phyloP scores from a whole-genome alignment of 352 stramenopile species.

The Globisporangium abappressorium region DNA sequence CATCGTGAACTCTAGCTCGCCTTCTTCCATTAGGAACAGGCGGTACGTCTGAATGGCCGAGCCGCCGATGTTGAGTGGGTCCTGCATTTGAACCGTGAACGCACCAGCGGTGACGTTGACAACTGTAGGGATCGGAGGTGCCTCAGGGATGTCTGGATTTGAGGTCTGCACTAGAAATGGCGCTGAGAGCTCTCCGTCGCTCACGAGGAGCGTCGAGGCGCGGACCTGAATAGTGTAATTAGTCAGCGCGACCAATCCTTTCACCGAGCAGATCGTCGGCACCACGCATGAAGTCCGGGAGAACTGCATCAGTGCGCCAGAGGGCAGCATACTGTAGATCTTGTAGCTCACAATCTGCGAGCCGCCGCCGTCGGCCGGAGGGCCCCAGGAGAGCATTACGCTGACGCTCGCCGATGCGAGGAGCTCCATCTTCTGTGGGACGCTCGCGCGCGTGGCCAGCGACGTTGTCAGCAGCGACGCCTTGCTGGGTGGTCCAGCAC shows the following conservation, averaged over 20 bases:
- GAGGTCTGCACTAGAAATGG: slow-evolving; percentile 27
- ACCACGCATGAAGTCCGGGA: slow-evolving; percentile 23
- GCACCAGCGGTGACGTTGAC: slow-evolving; percentile 40
- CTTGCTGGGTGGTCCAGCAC: slow-evolving; percentile 22
- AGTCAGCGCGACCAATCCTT: slow-evolving; percentile 34
- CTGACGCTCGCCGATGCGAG: slow-evolving; percentile 35
- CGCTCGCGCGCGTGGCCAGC: slow-evolving; percentile 21
- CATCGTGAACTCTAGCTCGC: slow-evolving; percentile 21
- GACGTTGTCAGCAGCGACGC: slow-evolving; percentile 27
- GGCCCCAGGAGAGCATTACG: slow-evolving; percentile 41
- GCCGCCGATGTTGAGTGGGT: slow-evolving; percentile 43
- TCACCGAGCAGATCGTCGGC: slow-evolving; percentile 37
- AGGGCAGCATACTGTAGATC: slow-evolving; percentile 31
- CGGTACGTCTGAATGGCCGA: slow-evolving; percentile 39
- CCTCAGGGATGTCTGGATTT: slow-evolving; percentile 36
- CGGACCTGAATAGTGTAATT: slow-evolving; percentile 43
- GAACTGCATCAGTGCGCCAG: slow-evolving; percentile 21
- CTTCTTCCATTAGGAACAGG: slow-evolving; percentile 31
- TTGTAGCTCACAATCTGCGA: slow-evolving; percentile 45
- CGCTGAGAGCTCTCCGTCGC: slow-evolving; percentile 29
- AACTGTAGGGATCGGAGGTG: slow-evolving; percentile 30
- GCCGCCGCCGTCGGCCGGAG: slow-evolving; percentile 46
- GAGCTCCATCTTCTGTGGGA: slow-evolving; percentile 30
- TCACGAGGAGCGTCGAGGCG: slow-evolving; percentile 26
- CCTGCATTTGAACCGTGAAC: slow-evolving; percentile 53